These are phyloP conservation scores for Pythium diclinum DNA, from an alignment of 352 stramenopile genomes.

Conservation along the genomic window DNA sequence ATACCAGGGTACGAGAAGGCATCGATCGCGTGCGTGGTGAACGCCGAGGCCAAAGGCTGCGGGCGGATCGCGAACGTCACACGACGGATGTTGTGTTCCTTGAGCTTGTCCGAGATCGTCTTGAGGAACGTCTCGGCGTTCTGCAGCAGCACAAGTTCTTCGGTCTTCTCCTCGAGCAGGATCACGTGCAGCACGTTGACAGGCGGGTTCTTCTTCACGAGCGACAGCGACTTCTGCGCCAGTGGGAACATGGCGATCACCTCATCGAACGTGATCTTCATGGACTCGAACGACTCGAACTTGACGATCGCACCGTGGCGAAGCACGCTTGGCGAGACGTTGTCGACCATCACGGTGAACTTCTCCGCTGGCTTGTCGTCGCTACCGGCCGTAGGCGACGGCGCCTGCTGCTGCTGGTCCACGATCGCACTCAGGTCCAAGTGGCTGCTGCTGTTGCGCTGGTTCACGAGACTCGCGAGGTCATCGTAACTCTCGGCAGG, in stretches of 20 bases:
- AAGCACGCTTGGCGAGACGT: conserved; percentile 66
- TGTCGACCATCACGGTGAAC: conserved; percentile 58
- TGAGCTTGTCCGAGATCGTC: conserved; percentile 50
- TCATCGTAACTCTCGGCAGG: conserved; percentile 84
- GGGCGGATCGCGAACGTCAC: conserved; percentile 86
- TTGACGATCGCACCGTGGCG: conserved; percentile 87
- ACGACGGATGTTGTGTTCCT: conserved; percentile 79
- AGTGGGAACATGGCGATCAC: conserved; percentile 70
- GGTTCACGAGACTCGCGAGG: conserved; percentile 53
- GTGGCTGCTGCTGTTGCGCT: conserved; percentile 57
- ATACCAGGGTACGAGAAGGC: conserved; percentile 84
- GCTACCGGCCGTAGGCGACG: conserved; percentile 15
- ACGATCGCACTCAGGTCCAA: conserved; percentile 31
- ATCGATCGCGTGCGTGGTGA: conserved; percentile 40
- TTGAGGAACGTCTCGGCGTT: conserved; percentile 64
- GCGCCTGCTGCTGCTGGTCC: conserved; percentile 32
- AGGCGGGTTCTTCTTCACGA: conserved; percentile 49
- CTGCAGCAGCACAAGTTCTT: conserved; percentile 56
- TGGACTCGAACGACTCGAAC: conserved; percentile 76
- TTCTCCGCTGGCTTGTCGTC: conserved; percentile 27
- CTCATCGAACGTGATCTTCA: conserved; percentile 67
- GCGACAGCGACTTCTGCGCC: conserved; percentile 65
- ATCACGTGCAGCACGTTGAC: conserved; percentile 87
- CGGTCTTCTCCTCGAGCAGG: conserved; percentile 61
- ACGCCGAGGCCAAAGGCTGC: conserved; percentile 32